A percentile compares a stretch with the other conserved stretches of the same genome.
Conservation (phyloP, 192 early-diverging fungal genomes). For the Backusella sp. region DNA sequence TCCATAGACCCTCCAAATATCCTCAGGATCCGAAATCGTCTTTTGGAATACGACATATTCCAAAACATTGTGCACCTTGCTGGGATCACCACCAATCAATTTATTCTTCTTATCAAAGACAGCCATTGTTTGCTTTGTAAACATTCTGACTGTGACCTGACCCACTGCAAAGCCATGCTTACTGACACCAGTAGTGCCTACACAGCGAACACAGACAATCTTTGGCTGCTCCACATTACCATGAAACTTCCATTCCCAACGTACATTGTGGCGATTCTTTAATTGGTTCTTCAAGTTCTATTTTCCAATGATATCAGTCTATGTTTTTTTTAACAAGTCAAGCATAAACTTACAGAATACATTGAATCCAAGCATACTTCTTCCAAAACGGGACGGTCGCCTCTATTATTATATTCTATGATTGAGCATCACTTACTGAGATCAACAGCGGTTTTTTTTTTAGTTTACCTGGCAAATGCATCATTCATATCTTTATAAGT, state of each 20-base stretch:
- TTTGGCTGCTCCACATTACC: slow-evolving; percentile 51
- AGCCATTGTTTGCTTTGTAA: slow-evolving; percentile 62
- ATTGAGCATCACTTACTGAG: neutral
- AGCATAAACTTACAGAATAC: slow-evolving; percentile 40
- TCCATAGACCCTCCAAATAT: slow-evolving; percentile 66
- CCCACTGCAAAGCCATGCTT: slow-evolving; percentile 44
- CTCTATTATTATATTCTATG: slow-evolving; percentile 26
- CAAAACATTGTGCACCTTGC: slow-evolving; percentile 54
- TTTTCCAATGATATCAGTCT: neutral
- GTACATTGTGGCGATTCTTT: slow-evolving; percentile 47
- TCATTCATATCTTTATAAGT: slow-evolving; percentile 68
- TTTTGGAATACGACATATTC: slow-evolving; percentile 74
- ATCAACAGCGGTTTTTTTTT: too few species aligned
- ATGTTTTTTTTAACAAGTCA: neutral
- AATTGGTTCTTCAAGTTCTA: slow-evolving; percentile 62
- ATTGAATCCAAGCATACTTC: slow-evolving; percentile 60
- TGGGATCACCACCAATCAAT: slow-evolving; percentile 44
- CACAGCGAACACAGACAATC: slow-evolving; percentile 58
- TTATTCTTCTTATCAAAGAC: slow-evolving; percentile 50
- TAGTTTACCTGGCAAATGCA: slow-evolving; percentile 51
- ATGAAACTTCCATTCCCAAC: slow-evolving; percentile 62
- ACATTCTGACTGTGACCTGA: slow-evolving; percentile 65
- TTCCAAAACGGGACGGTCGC: slow-evolving; percentile 54
- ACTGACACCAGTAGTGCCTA: slow-evolving; percentile 40
- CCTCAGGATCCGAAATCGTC: slow-evolving; percentile 52